Conservation (phyloP, 2,329 filamentous ascomycete species). For the Coniella vitis region DNA sequence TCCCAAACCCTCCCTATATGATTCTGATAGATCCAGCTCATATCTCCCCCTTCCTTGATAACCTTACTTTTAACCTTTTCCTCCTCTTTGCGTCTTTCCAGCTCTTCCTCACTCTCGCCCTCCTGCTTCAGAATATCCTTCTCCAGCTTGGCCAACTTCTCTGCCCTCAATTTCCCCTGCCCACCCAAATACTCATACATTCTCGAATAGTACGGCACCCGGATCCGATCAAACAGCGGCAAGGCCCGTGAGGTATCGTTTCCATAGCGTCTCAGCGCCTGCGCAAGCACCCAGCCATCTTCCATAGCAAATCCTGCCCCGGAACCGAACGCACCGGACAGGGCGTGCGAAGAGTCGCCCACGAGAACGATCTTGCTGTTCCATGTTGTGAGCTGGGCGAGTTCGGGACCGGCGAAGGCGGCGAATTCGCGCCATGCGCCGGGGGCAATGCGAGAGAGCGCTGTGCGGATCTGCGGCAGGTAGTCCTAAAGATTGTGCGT, state of each 20-base stretch:
- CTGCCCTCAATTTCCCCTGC: constrained; percentile 6
- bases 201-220: constrained; percentile 24
- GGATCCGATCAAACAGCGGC: constrained; percentile 22
- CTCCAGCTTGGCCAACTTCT: constrained; percentile 11
- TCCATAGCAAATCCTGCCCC: constrained; percentile 33
- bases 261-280: constrained; percentile 20
- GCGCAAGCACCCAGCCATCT: constrained; percentile 24
- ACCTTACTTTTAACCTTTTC: constrained; percentile 15
- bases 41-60: constrained; percentile 13
- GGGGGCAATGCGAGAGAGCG: constrained; percentile 2
- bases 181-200: constrained; percentile 20
- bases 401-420: constrained; percentile 24
- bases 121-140: neutral
- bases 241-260: constrained; percentile 22
- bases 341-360: constrained; percentile 48
- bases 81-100: constrained; percentile 6
- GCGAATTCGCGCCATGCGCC: constrained; percentile 20
- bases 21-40: constrained; percentile 18
- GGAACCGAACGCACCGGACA: constrained; percentile 38
- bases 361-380: constrained; percentile 40
- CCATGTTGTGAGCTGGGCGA: constrained; percentile 22
- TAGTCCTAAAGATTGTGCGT: neutral
- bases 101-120: neutral
- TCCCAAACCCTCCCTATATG: constrained; percentile 16
- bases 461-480: constrained; percentile 10